phyloP scores from a whole-genome alignment of 768 basidiomycete genomes.

The Podaxis rugospora region DNA sequence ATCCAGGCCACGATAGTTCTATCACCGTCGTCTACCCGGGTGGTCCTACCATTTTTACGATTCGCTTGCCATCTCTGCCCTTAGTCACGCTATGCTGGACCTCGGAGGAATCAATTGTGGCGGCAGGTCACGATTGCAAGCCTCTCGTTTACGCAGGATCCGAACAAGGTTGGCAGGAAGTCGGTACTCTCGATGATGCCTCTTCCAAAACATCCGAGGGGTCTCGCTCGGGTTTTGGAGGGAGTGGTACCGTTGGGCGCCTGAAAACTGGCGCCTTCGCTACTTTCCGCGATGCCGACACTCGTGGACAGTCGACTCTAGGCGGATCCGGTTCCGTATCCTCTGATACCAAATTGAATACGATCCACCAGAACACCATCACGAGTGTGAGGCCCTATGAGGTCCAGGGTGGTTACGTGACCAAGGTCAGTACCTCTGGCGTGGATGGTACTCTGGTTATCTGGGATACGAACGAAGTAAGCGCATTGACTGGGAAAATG shows the following conservation, averaged over 20 bases:
- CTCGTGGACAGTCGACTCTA: slow-evolving; percentile 50
- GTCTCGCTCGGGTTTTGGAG: slow-evolving; percentile 42
- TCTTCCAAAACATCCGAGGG: slow-evolving; percentile 39
- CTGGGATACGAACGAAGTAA: slow-evolving; percentile 74
- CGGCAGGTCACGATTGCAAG: slow-evolving; percentile 97
- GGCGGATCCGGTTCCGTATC: slow-evolving; percentile 22
- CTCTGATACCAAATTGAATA: slow-evolving; percentile 72
- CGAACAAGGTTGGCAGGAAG: slow-evolving; percentile 70
- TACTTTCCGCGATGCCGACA: slow-evolving; percentile 89
- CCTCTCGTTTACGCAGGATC: slow-evolving; percentile 82
- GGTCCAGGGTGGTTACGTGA: slow-evolving; percentile 49
- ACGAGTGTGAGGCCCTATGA: slow-evolving; percentile 84
- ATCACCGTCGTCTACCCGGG: slow-evolving; percentile 90
- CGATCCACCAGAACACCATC: slow-evolving; percentile 98
- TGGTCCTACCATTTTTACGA: slow-evolving; percentile 65
- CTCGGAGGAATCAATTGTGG: slow-evolving; percentile 75
- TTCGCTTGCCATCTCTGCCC: slow-evolving; percentile 77
- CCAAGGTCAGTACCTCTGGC: slow-evolving; percentile 83
- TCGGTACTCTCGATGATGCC: slow-evolving; percentile 85
- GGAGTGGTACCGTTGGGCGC: slow-evolving; percentile 52
- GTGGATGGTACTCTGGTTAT: slow-evolving; percentile 92
- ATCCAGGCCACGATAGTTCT: slow-evolving; percentile 88
- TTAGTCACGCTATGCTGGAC: slow-evolving; percentile 85
- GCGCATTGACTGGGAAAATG: slow-evolving; percentile 43
- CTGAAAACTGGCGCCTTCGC: slow-evolving; percentile 94